Evolutionary conservation across 768 basidiomycete species (phyloP).

Genomic region (Leccinum rimulosum): DNA sequence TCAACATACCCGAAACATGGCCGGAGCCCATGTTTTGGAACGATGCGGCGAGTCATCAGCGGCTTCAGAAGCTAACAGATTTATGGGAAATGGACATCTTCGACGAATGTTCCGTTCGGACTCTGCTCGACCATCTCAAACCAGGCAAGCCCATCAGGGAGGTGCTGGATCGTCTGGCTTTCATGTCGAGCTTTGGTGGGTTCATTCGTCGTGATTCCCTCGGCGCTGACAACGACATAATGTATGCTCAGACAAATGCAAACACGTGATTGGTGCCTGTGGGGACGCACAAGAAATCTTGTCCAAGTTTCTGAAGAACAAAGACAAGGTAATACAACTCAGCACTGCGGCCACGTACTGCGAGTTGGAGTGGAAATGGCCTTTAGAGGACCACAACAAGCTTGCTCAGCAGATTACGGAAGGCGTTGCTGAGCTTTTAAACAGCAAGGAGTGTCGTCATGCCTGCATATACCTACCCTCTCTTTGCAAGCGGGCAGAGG

Average conservation of each 20-base stretch:
- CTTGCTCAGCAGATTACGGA: constrained; percentile 2
- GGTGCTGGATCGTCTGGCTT: constrained; percentile 25
- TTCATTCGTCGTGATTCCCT: neutral
- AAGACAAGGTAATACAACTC: constrained; percentile 19
- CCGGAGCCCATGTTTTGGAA: constrained; percentile 33
- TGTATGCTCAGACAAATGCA: constrained; percentile 15
- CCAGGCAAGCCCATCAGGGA: constrained; percentile 17
- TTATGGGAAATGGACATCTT: constrained; percentile 33
- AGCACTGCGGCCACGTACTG: constrained; percentile 26
- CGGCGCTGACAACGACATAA: neutral
- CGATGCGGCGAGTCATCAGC: constrained; percentile 19
- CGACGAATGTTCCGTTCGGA: constrained; percentile 18
- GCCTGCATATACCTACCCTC: constrained; percentile 30
- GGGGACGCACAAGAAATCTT: constrained; percentile 9
- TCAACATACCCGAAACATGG: constrained; percentile 21
- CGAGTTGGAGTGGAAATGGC: constrained; percentile 25
- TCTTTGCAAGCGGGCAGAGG: constrained; percentile 21
- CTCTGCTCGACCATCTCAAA: constrained; percentile 20
- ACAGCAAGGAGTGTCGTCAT: constrained; percentile 10
- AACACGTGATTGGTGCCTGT: constrained; percentile 1
- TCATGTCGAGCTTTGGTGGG: constrained; percentile 30
- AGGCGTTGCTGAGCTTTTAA: constrained; percentile 18
- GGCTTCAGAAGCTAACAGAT: constrained; percentile 16
- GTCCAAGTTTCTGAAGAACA: constrained; percentile 12
- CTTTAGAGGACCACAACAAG: constrained; percentile 3